These are phyloP conservation scores for Staphylotrichum longicolle DNA, from an alignment of 495 filamentous ascomycete species.

Conservation along the genomic window DNA sequence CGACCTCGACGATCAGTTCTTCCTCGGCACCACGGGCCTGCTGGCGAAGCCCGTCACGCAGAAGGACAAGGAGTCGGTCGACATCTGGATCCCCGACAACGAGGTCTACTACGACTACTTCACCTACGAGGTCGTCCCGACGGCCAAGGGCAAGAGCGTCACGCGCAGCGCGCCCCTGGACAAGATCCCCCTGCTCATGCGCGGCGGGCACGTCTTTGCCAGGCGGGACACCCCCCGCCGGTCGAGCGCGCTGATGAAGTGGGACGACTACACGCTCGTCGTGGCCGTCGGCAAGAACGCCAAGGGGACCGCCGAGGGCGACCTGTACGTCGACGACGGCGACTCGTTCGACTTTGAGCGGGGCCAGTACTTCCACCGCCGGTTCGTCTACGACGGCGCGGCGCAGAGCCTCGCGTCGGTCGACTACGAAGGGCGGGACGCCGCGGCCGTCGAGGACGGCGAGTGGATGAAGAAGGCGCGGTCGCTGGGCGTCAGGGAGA, in stretches of 20 bases:
- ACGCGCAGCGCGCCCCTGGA: constrained; percentile 75
- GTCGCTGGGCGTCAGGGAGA: constrained; percentile 60
- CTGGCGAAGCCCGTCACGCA: constrained; percentile 83
- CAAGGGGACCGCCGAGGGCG: constrained; percentile 70
- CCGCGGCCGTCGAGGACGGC: constrained; percentile 61
- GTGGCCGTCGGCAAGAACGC: constrained; percentile 68
- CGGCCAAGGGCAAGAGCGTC: constrained; percentile 60
- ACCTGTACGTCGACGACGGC: constrained; percentile 89
- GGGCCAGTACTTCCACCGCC: constrained; percentile 82
- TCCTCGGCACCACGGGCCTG: constrained; percentile 80
- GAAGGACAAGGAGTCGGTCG: constrained; percentile 66
- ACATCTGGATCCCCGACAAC: constrained; percentile 82
- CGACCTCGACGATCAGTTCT: constrained; percentile 88
- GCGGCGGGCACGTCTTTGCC: constrained; percentile 86
- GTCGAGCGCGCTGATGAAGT: constrained; percentile 83
- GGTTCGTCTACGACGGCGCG: constrained; percentile 56
- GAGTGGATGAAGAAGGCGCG: constrained; percentile 70
- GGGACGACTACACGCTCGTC: constrained; percentile 90
- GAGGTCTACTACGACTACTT: constrained; percentile 95
- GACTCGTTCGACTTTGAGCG: constrained; percentile 84
- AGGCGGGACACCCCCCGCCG: constrained; percentile 83
- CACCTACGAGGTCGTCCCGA: constrained; percentile 70
- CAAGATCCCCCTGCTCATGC: constrained; percentile 84
- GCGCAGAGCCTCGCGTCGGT: constrained; percentile 51
- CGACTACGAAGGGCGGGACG: constrained; percentile 51